A percentile compares a stretch with the other conserved stretches of the same genome.
phyloP scores from a whole-genome alignment of 306 rosid genomes.

The Glycine latifolia region DNA sequence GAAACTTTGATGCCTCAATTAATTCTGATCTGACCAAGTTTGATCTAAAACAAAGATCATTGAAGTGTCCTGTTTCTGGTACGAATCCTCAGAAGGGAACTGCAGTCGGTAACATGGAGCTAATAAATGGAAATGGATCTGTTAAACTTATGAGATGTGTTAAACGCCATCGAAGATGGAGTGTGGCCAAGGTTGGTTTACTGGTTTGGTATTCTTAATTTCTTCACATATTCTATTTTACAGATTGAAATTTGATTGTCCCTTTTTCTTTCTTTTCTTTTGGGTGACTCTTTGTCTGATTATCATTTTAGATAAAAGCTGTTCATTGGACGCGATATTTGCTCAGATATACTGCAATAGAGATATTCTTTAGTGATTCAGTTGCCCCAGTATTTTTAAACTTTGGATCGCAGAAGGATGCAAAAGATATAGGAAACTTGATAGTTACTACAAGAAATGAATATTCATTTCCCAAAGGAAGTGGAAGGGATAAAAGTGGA shows the following conservation, averaged over 20 bases:
- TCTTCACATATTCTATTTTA: conserved; percentile 34
- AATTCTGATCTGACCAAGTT: conserved; percentile 70
- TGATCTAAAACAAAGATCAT: conserved; percentile 68
- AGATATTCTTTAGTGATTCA: conserved; percentile 88
- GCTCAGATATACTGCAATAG: conserved; percentile 93
- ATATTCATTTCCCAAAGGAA: conserved; percentile 82
- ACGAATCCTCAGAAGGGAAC: conserved; percentile 67
- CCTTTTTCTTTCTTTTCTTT: background rate
- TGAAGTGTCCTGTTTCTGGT: conserved; percentile 73
- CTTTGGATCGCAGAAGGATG: conserved; percentile 82
- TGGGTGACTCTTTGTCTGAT: conserved; percentile 42
- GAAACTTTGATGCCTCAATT: conserved; percentile 67
- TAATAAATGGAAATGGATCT: conserved; percentile 63
- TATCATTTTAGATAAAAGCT: conserved; percentile 74
- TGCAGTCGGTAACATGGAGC: conserved; percentile 55
- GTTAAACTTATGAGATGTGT: conserved; percentile 70
- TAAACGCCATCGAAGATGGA: conserved; percentile 96
- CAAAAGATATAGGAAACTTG: conserved; percentile 90
- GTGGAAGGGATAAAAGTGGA: conserved; percentile 81
- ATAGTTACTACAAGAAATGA: conserved; percentile 89
- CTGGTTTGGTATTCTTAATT: conserved; percentile 31
- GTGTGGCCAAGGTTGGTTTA: conserved; percentile 78
- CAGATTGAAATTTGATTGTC: conserved; percentile 25
- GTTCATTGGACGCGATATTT: conserved; percentile 95
- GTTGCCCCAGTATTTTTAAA: conserved; percentile 89